A percentile compares a stretch with the other conserved stretches of the same genome.
phyloP scores from a whole-genome alignment of 345 rosid genomes.

The Erysimum cheiranthoides region DNA sequence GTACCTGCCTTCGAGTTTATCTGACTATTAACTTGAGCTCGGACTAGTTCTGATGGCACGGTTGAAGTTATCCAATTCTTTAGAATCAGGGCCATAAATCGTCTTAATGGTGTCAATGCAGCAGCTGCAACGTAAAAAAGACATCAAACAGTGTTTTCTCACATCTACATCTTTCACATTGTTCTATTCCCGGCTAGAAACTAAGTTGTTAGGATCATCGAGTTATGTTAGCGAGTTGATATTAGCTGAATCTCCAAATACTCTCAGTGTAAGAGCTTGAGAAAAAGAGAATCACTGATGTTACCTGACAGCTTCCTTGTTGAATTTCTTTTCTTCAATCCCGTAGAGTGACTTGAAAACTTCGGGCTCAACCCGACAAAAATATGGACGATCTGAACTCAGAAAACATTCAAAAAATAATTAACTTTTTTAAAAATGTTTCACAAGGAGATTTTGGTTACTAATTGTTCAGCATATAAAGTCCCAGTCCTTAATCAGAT shows the following conservation, averaged over 20 bases:
- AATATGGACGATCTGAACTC: slow-evolving; percentile 75
- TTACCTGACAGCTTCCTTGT: slow-evolving; percentile 76
- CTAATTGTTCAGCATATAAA: background rate
- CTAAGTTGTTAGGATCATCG: slow-evolving; percentile 9
- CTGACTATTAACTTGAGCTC: slow-evolving; percentile 18
- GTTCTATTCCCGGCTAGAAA: slow-evolving; percentile 2
- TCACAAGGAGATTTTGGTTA: no score
- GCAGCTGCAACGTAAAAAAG: slow-evolving; percentile 48
- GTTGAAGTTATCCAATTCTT: slow-evolving; percentile 67
- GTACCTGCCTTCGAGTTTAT: slow-evolving; percentile 14
- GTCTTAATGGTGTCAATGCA: slow-evolving; percentile 78
- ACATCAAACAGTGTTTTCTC: slow-evolving; percentile 1
- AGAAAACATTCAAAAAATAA: background rate
- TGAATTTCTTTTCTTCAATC: slow-evolving; percentile 65
- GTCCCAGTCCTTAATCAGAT: background rate
- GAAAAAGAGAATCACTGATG: background rate
- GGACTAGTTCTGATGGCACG: slow-evolving; percentile 49
- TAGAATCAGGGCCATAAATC: slow-evolving; percentile 64
- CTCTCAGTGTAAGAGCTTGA: background rate
- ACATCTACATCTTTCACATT: background rate
- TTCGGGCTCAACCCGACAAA: slow-evolving; percentile 77
- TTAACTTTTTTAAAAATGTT: no score
- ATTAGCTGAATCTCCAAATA: background rate
- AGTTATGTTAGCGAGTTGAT: background rate
- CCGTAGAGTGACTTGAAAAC: slow-evolving; percentile 65